A percentile compares a stretch with the other conserved stretches of the same genome.
Conservation (phyloP, 2,329 filamentous ascomycete genomes). For the Endocalyx cinctus region DNA sequence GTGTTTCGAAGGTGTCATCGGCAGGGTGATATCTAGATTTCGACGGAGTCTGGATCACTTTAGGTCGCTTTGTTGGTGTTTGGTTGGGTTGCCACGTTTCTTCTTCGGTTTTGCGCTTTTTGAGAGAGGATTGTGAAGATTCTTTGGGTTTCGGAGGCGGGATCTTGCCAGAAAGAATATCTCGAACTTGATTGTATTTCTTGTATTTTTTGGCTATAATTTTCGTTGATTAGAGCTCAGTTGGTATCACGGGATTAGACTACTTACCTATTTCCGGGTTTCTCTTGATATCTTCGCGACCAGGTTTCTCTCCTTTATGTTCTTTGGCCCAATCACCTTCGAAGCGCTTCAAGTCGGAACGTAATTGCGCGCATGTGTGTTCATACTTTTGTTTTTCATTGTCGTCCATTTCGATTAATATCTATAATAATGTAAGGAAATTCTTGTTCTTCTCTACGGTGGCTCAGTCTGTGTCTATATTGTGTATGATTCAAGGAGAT, state of each 20-base stretch:
- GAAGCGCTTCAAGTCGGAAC: conserved; percentile 69
- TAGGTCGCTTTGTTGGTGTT: conserved; percentile 50
- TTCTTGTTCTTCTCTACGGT: too few relatives aligned
- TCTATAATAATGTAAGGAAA: too few relatives aligned
- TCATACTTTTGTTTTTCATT: conserved; percentile 41
- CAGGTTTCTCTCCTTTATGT: conserved; percentile 64
- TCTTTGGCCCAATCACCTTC: conserved; percentile 61
- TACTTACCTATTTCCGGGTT: conserved; percentile 64
- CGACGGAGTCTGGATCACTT: conserved; percentile 43
- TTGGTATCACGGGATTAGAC: not conserved
- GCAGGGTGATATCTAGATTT: conserved; percentile 28
- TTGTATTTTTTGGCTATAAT: conserved; percentile 66
- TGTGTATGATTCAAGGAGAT: not conserved
- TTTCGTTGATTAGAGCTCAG: conserved; percentile 1
- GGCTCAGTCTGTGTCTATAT: too few relatives aligned
- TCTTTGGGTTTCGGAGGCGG: conserved; percentile 33
- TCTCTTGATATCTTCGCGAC: conserved; percentile 70
- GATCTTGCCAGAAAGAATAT: conserved; percentile 52
- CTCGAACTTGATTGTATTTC: conserved; percentile 64
- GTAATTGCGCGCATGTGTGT: conserved; percentile 48
- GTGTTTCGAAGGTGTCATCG: conserved; percentile 45
- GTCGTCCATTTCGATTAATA: conserved; percentile 40
- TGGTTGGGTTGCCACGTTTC: conserved; percentile 25
- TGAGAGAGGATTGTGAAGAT: conserved; percentile 26
- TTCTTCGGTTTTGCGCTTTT: conserved; percentile 38